These are phyloP conservation scores for Epichloe uncinata DNA, from an alignment of 2,329 filamentous ascomycete genomes.

Conservation along the genomic window DNA sequence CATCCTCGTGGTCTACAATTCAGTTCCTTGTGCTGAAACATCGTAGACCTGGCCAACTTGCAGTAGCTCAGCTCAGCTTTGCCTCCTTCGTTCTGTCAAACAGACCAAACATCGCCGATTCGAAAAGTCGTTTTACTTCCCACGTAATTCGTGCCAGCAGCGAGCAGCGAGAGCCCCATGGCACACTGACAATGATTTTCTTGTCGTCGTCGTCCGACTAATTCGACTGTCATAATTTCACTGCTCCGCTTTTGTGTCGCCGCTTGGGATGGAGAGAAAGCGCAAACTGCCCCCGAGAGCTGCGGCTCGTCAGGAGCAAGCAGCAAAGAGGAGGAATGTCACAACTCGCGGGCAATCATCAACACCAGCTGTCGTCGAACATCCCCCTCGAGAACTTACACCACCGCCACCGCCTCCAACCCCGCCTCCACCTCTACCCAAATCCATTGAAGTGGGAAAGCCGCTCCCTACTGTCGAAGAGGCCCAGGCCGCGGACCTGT, in stretches of 20 bases:
- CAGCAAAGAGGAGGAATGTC: constrained; percentile 44
- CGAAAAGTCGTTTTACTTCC: no score
- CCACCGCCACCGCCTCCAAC: constrained; percentile 18
- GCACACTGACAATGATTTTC: constrained; percentile 18
- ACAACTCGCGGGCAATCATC: constrained; percentile 40
- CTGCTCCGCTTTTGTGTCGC: neutral
- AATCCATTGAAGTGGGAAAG: constrained; percentile 48
- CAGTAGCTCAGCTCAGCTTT: no score
- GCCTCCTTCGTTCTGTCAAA: no score
- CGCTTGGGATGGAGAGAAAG: constrained; percentile 45
- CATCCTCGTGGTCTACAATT: neutral
- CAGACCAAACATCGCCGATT: no score
- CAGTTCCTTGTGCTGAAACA: no score
- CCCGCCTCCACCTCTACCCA: constrained; percentile 39
- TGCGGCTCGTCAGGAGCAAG: constrained; percentile 45
- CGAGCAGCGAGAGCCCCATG: constrained; percentile 11
- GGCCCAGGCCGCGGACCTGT: constrained; percentile 50
- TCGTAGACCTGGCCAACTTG: no score
- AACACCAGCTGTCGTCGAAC: constrained; percentile 27
- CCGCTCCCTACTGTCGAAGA: constrained; percentile 58
- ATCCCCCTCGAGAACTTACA: constrained; percentile 21
- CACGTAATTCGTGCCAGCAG: neutral
- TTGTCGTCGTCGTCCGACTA: constrained; percentile 6
- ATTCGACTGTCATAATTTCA: neutral
- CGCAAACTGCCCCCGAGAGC: constrained; percentile 52